Conservation (phyloP, 75 land plant species). For the Picea sitchensis region DNA sequence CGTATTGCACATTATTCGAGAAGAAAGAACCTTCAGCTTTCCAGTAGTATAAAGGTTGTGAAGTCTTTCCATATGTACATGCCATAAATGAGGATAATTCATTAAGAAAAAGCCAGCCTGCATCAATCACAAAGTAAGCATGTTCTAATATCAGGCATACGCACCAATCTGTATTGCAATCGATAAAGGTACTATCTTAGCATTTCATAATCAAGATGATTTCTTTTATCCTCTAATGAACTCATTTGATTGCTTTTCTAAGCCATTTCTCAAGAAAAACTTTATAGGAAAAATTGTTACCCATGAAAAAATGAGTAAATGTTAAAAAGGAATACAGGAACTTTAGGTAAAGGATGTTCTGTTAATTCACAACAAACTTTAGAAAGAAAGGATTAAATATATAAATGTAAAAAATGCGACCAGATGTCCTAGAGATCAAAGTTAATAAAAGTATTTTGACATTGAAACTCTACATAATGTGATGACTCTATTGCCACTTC, state of each 20-base stretch:
- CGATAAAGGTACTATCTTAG: neutral
- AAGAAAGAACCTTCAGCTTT: constrained; percentile 73
- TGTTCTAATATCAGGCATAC: neutral
- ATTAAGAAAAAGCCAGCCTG: constrained; percentile 89
- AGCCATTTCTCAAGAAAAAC: neutral
- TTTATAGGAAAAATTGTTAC: neutral
- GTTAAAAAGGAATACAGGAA: neutral
- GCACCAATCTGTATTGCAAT: neutral
- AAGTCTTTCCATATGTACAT: constrained; percentile 61
- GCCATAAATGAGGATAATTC: constrained; percentile 69
- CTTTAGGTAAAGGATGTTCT: neutral
- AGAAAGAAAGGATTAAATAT: no score
- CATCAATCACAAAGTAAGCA: neutral
- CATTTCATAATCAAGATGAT: neutral
- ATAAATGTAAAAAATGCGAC: no score
- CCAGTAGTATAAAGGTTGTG: constrained; percentile 56
- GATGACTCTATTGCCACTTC: no score
- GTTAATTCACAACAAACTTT: no score
- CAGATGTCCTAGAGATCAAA: no score
- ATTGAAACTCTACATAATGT: no score
- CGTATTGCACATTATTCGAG: neutral
- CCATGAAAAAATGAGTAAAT: neutral
- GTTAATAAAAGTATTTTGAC: no score
- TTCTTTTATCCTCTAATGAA: neutral
- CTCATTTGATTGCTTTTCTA: neutral